These are phyloP conservation scores for Fraxinus nigra DNA, from an alignment of 305 asterid genomes.

Conservation along the genomic window DNA sequence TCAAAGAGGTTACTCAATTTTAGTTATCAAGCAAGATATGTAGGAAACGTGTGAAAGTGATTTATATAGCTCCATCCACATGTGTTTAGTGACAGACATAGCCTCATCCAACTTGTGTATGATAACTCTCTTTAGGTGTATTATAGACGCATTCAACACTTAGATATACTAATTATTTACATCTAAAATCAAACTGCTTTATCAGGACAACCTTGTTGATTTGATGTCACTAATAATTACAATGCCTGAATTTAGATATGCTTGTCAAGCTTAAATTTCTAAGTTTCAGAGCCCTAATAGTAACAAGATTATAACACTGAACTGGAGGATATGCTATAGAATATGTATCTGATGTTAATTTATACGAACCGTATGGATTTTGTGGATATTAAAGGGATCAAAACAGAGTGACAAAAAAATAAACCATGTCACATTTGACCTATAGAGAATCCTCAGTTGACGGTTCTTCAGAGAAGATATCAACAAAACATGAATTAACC, in stretches of 20 bases:
- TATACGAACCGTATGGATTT: no score
- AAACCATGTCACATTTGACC: neutral
- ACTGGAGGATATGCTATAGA: neutral
- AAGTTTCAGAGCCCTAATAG: neutral
- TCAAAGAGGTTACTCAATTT: neutral
- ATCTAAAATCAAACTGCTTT: neutral
- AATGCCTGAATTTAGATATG: neutral
- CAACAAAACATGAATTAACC: neutral
- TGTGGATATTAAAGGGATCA: neutral
- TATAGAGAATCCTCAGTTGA: neutral
- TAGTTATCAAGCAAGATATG: conserved; percentile 4
- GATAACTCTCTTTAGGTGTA: neutral
- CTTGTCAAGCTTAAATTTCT: neutral
- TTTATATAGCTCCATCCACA: neutral
- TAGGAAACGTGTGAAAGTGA: neutral
- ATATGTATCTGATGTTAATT: no score
- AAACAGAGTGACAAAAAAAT: neutral
- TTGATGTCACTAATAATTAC: neutral
- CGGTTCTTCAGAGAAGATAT: neutral
- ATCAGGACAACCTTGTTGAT: neutral
- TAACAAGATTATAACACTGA: neutral
- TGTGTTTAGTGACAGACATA: neutral
- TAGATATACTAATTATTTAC: neutral
- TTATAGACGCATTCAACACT: neutral
- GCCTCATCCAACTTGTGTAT: neutral